Evolutionary conservation across 352 stramenopile genomes (phyloP), one percentile per base, ranked within the genome.

Genomic region (Elongisporangium prolatum): DNA sequence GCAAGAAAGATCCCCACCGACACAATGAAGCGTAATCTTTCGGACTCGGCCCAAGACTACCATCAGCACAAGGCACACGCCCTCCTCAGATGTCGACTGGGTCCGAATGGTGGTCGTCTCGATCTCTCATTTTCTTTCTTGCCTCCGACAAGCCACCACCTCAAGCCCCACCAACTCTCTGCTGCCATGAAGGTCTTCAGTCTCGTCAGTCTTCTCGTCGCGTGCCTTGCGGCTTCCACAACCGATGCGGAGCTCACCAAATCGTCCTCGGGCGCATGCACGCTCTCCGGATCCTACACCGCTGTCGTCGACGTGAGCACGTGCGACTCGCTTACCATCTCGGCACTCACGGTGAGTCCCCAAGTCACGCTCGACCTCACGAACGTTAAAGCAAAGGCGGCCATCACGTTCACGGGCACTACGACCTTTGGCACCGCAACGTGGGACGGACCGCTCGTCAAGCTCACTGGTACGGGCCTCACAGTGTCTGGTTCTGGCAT

Each of bases 301-400:
- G 62, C 57, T 47, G 68, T 55, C 6, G 56, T 51, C 20, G 58
- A 65, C 18, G 59, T 80, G 18, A 63, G 55, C 6, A 64, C 60
- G 18, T 80, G 71, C 62, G 63, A 63, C 49, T 65, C 44, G 38
- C 65, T 80, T 55, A 48, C 66, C 16, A 74, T 80, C 55, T 68
- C 56, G 22, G 56, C 64, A n/a, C 59, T 80, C 21, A 66, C 28
- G 4, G 65, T 80, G 6, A 65, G 68, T 16, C 56, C 56, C 3
- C 68, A 60, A 48, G 63, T 60, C 20, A 80, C 68, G 11, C 67
- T 80, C 16, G 71, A 74, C 61, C 52, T 80, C 21, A 71, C 60
- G 22, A 60, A 68, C 2, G 53, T 75, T n/a, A 53, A 63, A 50
- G 59, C 57, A 2, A 63, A 66, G 18, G 65, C 71, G 0, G 71